Evolutionary conservation across 2,329 filamentous ascomycete species (phyloP).

Genomic region (Pyricularia sp.): DNA sequence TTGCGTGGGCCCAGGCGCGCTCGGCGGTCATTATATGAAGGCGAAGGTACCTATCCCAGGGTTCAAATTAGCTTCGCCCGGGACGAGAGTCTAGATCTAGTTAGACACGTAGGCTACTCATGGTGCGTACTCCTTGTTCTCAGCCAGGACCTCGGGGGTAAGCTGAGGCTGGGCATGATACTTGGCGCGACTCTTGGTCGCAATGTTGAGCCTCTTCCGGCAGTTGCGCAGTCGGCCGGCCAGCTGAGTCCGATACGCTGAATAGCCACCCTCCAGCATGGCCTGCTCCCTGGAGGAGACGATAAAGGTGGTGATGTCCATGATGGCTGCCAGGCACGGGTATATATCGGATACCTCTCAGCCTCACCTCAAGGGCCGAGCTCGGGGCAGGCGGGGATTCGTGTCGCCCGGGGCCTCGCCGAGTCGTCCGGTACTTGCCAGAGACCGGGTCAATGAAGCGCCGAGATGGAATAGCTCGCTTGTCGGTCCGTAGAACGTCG

Average conservation of each 20-base stretch:
- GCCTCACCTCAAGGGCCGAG: neutral
- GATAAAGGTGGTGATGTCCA: constrained; percentile 86
- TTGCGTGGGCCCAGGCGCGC: constrained; percentile 87
- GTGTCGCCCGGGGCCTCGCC: neutral
- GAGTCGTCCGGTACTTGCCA: neutral
- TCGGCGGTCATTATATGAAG: constrained; percentile 79
- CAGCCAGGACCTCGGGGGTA: constrained; percentile 60
- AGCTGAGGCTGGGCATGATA: constrained; percentile 59
- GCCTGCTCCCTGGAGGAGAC: constrained; percentile 69
- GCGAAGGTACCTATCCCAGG: constrained; percentile 48
- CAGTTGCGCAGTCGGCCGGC: constrained; percentile 70
- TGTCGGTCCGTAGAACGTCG: neutral
- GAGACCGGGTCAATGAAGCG: neutral
- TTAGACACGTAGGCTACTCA: neutral
- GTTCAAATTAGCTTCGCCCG: neutral
- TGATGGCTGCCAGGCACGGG: constrained; percentile 21
- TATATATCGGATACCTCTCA: neutral
- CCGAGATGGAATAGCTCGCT: neutral
- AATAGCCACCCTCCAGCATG: constrained; percentile 79
- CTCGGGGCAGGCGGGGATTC: neutral
- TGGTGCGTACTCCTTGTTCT: constrained; percentile 57
- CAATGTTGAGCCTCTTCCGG: constrained; percentile 72
- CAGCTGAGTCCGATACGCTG: constrained; percentile 67
- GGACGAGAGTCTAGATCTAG: neutral
- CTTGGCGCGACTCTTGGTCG: constrained; percentile 77